Base-by-base conservation (phyloP, 1,284 basidiomycete genomes). In the Xanthoconium separans region DNA sequence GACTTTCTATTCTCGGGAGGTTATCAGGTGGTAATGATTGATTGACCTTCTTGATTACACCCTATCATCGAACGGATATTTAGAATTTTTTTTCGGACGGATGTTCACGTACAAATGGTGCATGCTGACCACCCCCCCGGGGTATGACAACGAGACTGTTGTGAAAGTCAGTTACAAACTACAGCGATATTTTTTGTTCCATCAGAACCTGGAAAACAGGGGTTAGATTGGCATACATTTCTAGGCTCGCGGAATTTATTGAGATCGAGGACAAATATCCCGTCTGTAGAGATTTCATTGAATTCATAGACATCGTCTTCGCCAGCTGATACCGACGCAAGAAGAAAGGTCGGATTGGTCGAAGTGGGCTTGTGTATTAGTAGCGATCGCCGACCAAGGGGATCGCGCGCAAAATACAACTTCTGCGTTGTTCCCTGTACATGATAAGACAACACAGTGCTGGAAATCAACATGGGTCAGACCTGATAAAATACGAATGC, bases 311-410 rank as follows among this genome's bases (percentile, higher is more conserved):
- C 62, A 18, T 70, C 54, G 57, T 76, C 65, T 9, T 63, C 44
- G 6, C 85, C 85, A 36, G 70, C 68, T n/a, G 88, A 86, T 3
- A 85, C 83, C 1, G 89, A 92, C 5, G 85, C 70, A 15, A 91
- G 68, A 27, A 91, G 65, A 37, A 91, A 74, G 57, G 79, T 77
- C 0, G 85, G 83, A 6, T 73, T 70, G 20, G 59, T 51, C 1
- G 58, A 47, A 16, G 77, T 79, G 16, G 87, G 84, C 53, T 70
- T 72, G 55, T 89, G 83, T 20, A 92, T 71, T 2, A 98, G 76
- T 1, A 99, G 78, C 8, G 95, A 98, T 41, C 97, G 82, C 29
- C 97, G 82, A 1, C 96, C 95, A 1, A 98, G 81, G 2, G 93
- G 92, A 70, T 99, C 96, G 44, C 95, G 80, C 6, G 82, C 91